Conservation (phyloP, 1,284 basidiomycete species). For the Laetiporus sulphureus region DNA sequence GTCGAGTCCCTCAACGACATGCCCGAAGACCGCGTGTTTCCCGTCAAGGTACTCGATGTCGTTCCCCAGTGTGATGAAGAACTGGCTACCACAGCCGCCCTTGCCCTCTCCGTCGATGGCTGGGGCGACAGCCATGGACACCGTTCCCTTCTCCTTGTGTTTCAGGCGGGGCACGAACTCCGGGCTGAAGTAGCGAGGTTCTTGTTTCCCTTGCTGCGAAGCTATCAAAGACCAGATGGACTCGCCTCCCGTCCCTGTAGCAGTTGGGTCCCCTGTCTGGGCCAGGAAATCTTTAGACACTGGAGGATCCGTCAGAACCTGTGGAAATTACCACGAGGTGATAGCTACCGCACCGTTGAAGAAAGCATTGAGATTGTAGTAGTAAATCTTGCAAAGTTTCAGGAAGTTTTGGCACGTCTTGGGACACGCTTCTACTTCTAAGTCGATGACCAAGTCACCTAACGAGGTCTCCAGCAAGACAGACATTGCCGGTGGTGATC, state of each 20-base stretch:
- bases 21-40: slow-evolving; percentile 93
- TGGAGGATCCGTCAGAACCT: slow-evolving; percentile 21
- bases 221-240: slow-evolving; percentile 74
- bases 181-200: slow-evolving; percentile 76
- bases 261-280: slow-evolving; percentile 93
- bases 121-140: slow-evolving; percentile 92
- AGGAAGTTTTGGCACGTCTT: slow-evolving; percentile 92
- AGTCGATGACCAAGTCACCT: slow-evolving; percentile 93
- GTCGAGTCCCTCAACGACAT: slow-evolving; percentile 91
- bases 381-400: slow-evolving; percentile 94
- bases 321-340: slow-evolving; percentile 9
- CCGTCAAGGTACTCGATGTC: slow-evolving; percentile 94
- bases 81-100: slow-evolving; percentile 90
- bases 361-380: slow-evolving; percentile 94
- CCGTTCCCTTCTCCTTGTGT: slow-evolving; percentile 82
- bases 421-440: slow-evolving; percentile 89
- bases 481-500: slow-evolving; percentile 55
- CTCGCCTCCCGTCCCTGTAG: slow-evolving; percentile 89
- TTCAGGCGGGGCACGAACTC: slow-evolving; percentile 80
- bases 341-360: slow-evolving; percentile 76
- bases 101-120: slow-evolving; percentile 53
- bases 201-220: slow-evolving; percentile 36
- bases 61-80: slow-evolving; percentile 91
- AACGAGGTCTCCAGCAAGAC: slow-evolving; percentile 94
- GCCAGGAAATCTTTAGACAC: slow-evolving; percentile 97